Base-by-base conservation (phyloP, 2,329 filamentous ascomycete genomes). In the Colletotrichum eleusines region DNA sequence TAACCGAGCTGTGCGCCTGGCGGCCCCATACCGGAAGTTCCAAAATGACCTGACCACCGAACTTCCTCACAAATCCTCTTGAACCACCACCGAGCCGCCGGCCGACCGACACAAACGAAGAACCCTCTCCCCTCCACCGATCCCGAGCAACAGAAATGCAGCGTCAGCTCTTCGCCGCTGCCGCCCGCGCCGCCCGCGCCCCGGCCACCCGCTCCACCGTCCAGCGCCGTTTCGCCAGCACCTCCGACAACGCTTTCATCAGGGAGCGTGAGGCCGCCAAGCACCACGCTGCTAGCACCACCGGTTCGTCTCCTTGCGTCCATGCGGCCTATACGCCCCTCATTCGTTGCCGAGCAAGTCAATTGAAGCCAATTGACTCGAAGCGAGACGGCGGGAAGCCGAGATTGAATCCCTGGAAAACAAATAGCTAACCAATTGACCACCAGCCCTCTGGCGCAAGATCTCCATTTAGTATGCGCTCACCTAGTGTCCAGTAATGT, bases 181-280 rank as follows among this genome's bases (percentile, higher is more conserved):
- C 88, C 74, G 89, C 90, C 85, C 91, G 91, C 82, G 82, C 89
- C 76, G 81, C 85, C 75, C 89, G 89, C 78, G 82, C 82, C 74
- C 82, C 86, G 74, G 83, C 85, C 77, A 44, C 54, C 48, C 89
- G 89, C 78, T 82, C 82, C 74, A 82, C 86, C 73, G 80, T 88
- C 76, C 92, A 93, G 86, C 90, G 92, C 82, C 91, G 91, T 77
- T 87, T 94, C 78, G 91, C 90, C 80, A 91, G 88, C 85, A 86
- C 87, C 77, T 81, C 93, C 77, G 93, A 97, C 86, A 98, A 97
- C 85, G 90, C 91, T 79, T 99, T 98, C 89, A 91, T 97, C 87
- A 91, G 92, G 79, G 96, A 99, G 89, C 91, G 96, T 81, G 87
- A 90, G 81, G 93, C 92, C 78, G 93, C 97, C 80, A 95, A 97